These are phyloP conservation scores for Boletus rufocinnamomeus DNA, from an alignment of 768 basidiomycete species.

Conservation along the genomic window DNA sequence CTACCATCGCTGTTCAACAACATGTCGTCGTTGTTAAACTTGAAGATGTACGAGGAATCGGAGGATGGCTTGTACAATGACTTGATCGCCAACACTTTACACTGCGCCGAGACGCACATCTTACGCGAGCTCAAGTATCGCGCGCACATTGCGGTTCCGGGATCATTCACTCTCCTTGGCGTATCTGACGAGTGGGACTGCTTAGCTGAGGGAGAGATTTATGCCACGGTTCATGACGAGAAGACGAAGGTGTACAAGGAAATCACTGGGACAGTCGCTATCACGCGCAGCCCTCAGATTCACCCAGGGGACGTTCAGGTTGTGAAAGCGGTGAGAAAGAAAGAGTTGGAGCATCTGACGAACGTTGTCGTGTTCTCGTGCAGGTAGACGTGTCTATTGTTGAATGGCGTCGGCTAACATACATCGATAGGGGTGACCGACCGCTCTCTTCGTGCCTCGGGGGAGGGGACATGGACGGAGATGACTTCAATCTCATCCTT, in stretches of 20 bases:
- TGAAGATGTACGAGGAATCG: conserved; percentile 22
- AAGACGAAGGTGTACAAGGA: conserved; percentile 25
- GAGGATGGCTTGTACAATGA: conserved; percentile 31
- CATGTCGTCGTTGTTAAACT: conserved; percentile 36
- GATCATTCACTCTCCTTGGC: conserved; percentile 51
- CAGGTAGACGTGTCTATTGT: conserved; percentile 30
- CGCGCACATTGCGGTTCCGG: conserved; percentile 51
- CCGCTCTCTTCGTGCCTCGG: conserved; percentile 50
- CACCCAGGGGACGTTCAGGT: conserved; percentile 51
- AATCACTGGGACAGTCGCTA: conserved; percentile 42
- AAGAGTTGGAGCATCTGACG: conserved; percentile 40
- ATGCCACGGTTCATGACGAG: conserved; percentile 41
- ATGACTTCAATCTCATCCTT: conserved; percentile 51
- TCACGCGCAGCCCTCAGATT: conserved; percentile 54
- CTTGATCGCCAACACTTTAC: conserved; percentile 40
- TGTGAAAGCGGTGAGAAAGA: conserved; percentile 43
- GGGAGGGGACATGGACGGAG: conserved; percentile 57
- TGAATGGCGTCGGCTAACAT: conserved; percentile 6
- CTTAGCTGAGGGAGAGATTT: conserved; percentile 49
- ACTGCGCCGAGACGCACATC: conserved; percentile 45
- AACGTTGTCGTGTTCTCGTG: conserved; percentile 56
- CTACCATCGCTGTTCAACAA: conserved; percentile 45
- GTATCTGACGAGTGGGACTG: conserved; percentile 53
- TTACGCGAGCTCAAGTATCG: conserved; percentile 54
- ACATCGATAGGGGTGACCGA: conserved; percentile 39